These are phyloP conservation scores for Antrodiella citrinella DNA, from an alignment of 768 basidiomycete species.

Conservation along the genomic window DNA sequence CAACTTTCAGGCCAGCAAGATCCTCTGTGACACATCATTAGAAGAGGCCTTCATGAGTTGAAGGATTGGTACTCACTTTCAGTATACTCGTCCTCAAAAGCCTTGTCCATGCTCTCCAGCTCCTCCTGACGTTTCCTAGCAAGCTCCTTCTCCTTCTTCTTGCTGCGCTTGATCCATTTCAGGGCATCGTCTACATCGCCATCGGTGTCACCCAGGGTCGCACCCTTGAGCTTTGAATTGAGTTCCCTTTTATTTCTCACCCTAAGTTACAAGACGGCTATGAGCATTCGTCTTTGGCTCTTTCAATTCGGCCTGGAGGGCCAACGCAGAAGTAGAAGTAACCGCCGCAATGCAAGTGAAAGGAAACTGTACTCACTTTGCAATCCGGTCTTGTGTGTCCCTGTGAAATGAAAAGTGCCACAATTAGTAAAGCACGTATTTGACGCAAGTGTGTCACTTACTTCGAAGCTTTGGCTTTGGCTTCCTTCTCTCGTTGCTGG, in stretches of 20 bases:
- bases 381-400: slow-evolving; percentile 65
- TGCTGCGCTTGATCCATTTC: slow-evolving; percentile 87
- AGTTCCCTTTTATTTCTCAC: slow-evolving; percentile 92
- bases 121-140: slow-evolving; percentile 78
- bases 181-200: slow-evolving; percentile 70
- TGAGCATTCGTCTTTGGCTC: slow-evolving; percentile 23
- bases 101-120: slow-evolving; percentile 77
- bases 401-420: slow-evolving; percentile 29
- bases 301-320: slow-evolving; percentile 29
- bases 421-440: no score
- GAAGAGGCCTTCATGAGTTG: neutral
- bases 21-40: slow-evolving; percentile 47
- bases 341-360: slow-evolving; percentile 6
- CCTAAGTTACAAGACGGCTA: slow-evolving; percentile 35
- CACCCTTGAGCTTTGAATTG: slow-evolving; percentile 83
- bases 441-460: no score
- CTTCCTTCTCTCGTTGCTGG: slow-evolving; percentile 58
- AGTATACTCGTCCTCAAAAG: slow-evolving; percentile 61
- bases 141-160: slow-evolving; percentile 86
- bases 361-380: slow-evolving; percentile 64
- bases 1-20: slow-evolving; percentile 90
- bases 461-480: slow-evolving; percentile 70
- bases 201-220: slow-evolving; percentile 85
- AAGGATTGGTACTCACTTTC: slow-evolving; percentile 56
- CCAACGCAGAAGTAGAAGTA: slow-evolving; percentile 24